Percentiles rank a stretch among this genome's conserved stretches.
phyloP scores from a whole-genome alignment of 2,329 filamentous ascomycete species.

The Ustilaginoidea virens region DNA sequence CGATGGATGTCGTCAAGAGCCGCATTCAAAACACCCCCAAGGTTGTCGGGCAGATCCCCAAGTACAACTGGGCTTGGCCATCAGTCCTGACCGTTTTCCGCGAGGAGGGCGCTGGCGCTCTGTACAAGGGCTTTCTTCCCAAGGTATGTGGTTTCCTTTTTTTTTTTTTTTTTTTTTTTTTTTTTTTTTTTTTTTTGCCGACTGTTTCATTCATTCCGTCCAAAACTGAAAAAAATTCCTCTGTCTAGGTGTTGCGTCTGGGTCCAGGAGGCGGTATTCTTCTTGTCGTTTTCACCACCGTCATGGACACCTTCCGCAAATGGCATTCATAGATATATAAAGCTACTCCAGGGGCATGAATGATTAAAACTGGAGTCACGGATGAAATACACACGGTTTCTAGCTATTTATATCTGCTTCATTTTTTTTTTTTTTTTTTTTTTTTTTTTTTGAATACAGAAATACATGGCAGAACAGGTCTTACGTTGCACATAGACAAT shows the following conservation, averaged over 20 bases:
- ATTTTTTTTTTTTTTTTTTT: no score
- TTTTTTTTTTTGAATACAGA: no score
- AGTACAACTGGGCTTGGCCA: constrained; percentile 98
- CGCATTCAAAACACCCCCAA: constrained; percentile 90
- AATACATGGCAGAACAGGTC: background rate
- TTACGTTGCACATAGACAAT: constrained; percentile 1
- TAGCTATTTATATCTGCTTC: no score
- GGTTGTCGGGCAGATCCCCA: constrained; percentile 64
- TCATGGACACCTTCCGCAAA: constrained; percentile 84
- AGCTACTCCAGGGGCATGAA: no score
- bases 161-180: background rate
- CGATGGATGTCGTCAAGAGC: constrained; percentile 95
- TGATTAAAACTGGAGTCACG: no score
- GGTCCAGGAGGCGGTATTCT: constrained; percentile 51
- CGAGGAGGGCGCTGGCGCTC: constrained; percentile 80
- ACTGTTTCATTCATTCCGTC: background rate
- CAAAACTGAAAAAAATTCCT: constrained; percentile 5
- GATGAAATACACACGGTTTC: no score
- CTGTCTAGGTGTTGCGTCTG: constrained; percentile 26
- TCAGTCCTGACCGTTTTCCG: constrained; percentile 72
- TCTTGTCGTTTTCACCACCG: constrained; percentile 72
- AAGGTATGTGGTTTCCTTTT: constrained; percentile 57
- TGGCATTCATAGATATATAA: constrained; percentile 14
- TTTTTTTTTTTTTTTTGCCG: background rate
- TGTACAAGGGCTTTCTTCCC: constrained; percentile 96